These are phyloP conservation scores for Thielaviopsis ethacetica DNA, from an alignment of 2,329 filamentous ascomycete species.

Conservation along the genomic window DNA sequence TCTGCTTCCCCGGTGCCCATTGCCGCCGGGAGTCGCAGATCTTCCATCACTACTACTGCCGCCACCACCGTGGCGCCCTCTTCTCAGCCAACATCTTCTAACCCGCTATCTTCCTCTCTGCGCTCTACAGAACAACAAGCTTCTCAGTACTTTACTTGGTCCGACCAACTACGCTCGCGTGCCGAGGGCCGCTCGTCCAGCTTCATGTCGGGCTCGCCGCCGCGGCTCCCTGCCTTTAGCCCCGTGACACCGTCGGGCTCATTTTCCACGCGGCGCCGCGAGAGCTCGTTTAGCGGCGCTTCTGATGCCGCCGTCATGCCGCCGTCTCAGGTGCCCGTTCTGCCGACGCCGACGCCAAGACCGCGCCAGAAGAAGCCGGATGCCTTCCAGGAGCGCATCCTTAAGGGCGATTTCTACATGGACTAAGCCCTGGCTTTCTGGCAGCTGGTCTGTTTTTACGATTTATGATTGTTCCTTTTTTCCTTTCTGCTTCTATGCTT, in stretches of 20 bases:
- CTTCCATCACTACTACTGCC: too few species aligned
- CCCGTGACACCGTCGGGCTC: not conserved
- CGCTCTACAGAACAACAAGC: conserved; percentile 33
- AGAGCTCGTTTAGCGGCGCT: conserved; percentile 39
- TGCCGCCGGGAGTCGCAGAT: too few species aligned
- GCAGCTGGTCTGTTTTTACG: not conserved
- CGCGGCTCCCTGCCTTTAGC: not conserved
- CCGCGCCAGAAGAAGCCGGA: conserved; percentile 59
- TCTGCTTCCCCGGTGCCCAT: not conserved
- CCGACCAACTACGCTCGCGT: conserved; percentile 82
- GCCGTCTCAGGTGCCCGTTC: conserved; percentile 17
- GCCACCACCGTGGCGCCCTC: not conserved
- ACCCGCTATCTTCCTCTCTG: conserved; percentile 3
- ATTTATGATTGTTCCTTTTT: not conserved
- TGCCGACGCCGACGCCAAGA: conserved; percentile 29
- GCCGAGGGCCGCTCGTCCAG: conserved; percentile 31
- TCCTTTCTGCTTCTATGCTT: not conserved
- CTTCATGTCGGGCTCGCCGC: conserved; percentile 8
- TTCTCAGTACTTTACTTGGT: conserved; percentile 86
- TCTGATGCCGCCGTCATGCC: conserved; percentile 17
- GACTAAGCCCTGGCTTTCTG: conserved; percentile 38
- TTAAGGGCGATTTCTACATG: conserved; percentile 98
- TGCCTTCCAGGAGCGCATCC: conserved; percentile 88
- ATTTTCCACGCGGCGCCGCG: not conserved
- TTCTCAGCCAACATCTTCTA: conserved; percentile 2